phyloP scores from a whole-genome alignment of 495 filamentous ascomycete species.

The Lentithecium fluviatile region DNA sequence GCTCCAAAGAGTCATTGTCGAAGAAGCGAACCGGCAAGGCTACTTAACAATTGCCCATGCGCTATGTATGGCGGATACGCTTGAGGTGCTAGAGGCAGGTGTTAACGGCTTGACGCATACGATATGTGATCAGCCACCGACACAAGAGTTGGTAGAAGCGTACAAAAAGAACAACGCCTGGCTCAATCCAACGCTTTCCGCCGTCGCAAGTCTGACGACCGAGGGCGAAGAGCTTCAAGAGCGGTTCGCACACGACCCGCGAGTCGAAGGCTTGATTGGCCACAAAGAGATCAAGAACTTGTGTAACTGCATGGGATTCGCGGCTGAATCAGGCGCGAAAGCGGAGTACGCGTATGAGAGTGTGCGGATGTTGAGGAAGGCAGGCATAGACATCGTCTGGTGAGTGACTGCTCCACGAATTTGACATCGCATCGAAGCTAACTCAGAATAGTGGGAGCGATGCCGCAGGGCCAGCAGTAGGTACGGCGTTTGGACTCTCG shows the following conservation, averaged over 20 bases:
- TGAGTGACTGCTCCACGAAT: conserved; percentile 14
- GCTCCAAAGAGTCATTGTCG: conserved; percentile 39
- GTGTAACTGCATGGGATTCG: conserved; percentile 39
- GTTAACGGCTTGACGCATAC: conserved; percentile 42
- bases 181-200: conserved; percentile 40
- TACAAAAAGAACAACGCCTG: conserved; percentile 43
- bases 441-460: conserved; percentile 38
- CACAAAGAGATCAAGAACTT: conserved; percentile 33
- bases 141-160: conserved; percentile 37
- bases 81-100: conserved; percentile 40
- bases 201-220: conserved; percentile 38
- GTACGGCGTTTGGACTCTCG: conserved; percentile 41
- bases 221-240: conserved; percentile 39
- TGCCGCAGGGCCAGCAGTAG: conserved; percentile 39
- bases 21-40: conserved; percentile 39
- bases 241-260: conserved; percentile 39
- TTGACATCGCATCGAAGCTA: background rate
- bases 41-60: conserved; percentile 41
- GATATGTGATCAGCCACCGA: conserved; percentile 38
- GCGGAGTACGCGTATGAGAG: conserved; percentile 41
- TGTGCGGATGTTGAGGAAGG: conserved; percentile 38
- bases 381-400: conserved; percentile 40
- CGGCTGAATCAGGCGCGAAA: conserved; percentile 14
- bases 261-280: conserved; percentile 35
- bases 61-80: conserved; percentile 35